Conservation (phyloP, 2,329 filamentous ascomycete species). For the Colletotrichum viniferum region DNA sequence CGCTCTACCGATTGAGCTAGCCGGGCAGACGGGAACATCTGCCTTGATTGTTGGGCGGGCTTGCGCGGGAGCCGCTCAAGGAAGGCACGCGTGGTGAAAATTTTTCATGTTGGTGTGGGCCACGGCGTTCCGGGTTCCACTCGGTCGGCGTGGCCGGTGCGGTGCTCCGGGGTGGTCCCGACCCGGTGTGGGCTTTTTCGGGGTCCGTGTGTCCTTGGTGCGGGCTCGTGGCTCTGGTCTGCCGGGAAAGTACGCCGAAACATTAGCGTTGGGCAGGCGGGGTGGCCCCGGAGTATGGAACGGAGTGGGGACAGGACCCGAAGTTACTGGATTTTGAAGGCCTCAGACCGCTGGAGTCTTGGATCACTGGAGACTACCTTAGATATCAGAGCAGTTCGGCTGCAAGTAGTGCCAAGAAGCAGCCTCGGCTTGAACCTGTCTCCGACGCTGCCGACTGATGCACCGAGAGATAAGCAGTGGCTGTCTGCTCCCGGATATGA, state of each 20-base stretch:
- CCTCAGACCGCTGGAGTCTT: neutral
- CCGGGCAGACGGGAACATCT: conserved; percentile 42
- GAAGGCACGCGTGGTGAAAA: neutral
- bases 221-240: neutral
- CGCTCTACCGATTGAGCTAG: conserved; percentile 76
- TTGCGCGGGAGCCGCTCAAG: accelerated
- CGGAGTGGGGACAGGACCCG: neutral
- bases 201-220: neutral
- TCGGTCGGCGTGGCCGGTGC: neutral
- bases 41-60: neutral
- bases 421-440: neutral
- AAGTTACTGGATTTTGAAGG: neutral
- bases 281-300: neutral
- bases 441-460: neutral
- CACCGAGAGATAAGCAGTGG: neutral
- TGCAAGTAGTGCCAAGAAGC: neutral
- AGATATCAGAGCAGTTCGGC: neutral
- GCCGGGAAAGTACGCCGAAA: neutral
- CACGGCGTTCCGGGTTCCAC: neutral
- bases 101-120: neutral
- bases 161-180: neutral
- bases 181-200: neutral
- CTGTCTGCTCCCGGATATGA: neutral
- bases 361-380: neutral
- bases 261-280: neutral